Evolutionary conservation across 345 rosid species (phyloP).

Genomic region (Eucalyptus caleyi): DNA sequence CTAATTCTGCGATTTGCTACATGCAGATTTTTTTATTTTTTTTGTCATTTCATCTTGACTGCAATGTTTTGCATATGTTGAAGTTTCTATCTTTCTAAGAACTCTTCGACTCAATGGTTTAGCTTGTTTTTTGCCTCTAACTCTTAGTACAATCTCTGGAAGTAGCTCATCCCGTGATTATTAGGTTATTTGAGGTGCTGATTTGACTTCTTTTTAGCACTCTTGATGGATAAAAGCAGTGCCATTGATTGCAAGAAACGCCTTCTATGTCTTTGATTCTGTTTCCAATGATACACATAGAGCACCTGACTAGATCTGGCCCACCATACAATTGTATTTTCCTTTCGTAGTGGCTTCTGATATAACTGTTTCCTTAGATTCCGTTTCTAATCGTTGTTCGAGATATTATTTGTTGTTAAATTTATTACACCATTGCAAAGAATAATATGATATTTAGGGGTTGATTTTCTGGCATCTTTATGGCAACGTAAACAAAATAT

Average conservation of each 20-base stretch:
- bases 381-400: neutral
- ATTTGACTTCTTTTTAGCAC: neutral
- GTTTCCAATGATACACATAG: neutral
- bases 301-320: neutral
- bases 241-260: neutral
- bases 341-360: neutral
- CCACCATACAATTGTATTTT: neutral
- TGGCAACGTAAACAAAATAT: neutral
- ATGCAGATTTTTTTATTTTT: neutral
- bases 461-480: neutral
- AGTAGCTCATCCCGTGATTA: neutral
- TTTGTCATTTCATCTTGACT: neutral
- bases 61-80: neutral
- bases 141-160: neutral
- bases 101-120: neutral
- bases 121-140: neutral
- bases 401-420: neutral
- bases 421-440: neutral
- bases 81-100: neutral
- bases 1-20: neutral
- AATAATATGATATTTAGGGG: neutral
- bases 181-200: neutral
- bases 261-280: neutral
- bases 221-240: neutral
- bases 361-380: neutral